phyloP scores from a whole-genome alignment of 805 yeast species.

The Candida nanaspora region DNA sequence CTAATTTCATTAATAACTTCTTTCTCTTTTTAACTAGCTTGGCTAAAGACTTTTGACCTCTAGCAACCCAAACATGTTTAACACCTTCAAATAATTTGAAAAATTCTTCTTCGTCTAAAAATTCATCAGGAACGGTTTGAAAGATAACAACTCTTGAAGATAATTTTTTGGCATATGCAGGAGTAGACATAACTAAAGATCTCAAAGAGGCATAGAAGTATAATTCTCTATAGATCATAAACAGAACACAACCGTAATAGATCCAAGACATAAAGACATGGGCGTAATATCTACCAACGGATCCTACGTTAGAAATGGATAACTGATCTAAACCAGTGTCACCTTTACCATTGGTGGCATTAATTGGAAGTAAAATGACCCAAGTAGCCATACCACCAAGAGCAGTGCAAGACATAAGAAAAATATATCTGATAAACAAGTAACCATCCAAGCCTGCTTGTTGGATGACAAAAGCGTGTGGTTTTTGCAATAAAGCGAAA shows the following conservation, averaged over 20 bases:
- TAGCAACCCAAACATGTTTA: constrained; percentile 70
- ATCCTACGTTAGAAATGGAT: constrained; percentile 67
- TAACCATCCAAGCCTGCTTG: constrained; percentile 95
- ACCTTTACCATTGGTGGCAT: constrained; percentile 61
- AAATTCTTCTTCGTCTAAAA: constrained; percentile 65
- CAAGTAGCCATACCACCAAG: constrained; percentile 50
- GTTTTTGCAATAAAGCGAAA: constrained; percentile 49
- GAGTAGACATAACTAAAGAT: constrained; percentile 72
- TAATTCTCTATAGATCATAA: constrained; percentile 76
- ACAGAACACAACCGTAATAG: constrained; percentile 64
- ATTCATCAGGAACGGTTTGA: constrained; percentile 74
- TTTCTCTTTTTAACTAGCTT: constrained; percentile 54
- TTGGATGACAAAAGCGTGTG: constrained; percentile 68
- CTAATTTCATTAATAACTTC: constrained; percentile 53
- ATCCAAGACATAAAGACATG: constrained; percentile 80
- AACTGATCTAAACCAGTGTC: constrained; percentile 66
- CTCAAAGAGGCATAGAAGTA: constrained; percentile 70
- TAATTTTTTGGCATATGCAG: constrained; percentile 65
- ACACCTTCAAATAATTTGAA: constrained; percentile 77
- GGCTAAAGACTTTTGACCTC: constrained; percentile 50
- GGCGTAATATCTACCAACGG: constrained; percentile 65
- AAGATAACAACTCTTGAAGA: constrained; percentile 79
- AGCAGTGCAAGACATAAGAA: constrained; percentile 45
- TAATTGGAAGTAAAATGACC: constrained; percentile 76
- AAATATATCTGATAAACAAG: constrained; percentile 75